These are phyloP conservation scores for Cyclocybe aegerita DNA, from an alignment of 768 basidiomycete species.

Conservation along the genomic window DNA sequence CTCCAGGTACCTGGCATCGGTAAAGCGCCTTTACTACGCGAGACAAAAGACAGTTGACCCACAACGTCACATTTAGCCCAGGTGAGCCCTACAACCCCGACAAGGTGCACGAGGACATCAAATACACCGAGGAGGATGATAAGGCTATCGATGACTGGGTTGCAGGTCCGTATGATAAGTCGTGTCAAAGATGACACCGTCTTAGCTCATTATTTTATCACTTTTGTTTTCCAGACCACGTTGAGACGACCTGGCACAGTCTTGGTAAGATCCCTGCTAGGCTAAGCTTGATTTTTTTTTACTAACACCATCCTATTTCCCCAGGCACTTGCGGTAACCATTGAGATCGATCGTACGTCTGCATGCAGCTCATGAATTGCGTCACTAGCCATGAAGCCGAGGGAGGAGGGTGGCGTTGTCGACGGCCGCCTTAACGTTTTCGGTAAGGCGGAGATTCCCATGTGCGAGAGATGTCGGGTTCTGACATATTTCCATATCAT, in stretches of 20 bases:
- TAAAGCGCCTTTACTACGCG: conserved; percentile 12
- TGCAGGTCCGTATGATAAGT: conserved; percentile 30
- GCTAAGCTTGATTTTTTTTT: neutral
- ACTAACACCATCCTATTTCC: neutral
- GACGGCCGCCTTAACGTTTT: conserved; percentile 63
- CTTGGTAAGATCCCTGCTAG: conserved; percentile 37
- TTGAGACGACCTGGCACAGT: conserved; percentile 79
- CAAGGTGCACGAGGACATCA: conserved; percentile 64
- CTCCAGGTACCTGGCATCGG: conserved; percentile 53
- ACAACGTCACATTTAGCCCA: conserved; percentile 30
- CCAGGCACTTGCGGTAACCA: conserved; percentile 43
- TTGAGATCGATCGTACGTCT: neutral
- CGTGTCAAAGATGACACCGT: neutral
- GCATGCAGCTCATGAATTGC: neutral
- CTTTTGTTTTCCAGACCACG: conserved; percentile 53
- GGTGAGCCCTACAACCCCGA: conserved; percentile 49
- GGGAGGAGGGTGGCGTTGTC: conserved; percentile 65
- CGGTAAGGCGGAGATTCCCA: conserved; percentile 23
- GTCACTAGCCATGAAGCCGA: conserved; percentile 60
- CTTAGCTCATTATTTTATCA: conserved; percentile 15
- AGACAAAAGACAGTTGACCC: neutral
- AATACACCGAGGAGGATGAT: conserved; percentile 68
- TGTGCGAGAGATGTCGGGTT: neutral
- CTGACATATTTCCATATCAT: neutral
- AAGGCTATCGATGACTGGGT: conserved; percentile 73